phyloP scores from a whole-genome alignment of 2,329 filamentous ascomycete genomes.

The Fonsecaea erecta region DNA sequence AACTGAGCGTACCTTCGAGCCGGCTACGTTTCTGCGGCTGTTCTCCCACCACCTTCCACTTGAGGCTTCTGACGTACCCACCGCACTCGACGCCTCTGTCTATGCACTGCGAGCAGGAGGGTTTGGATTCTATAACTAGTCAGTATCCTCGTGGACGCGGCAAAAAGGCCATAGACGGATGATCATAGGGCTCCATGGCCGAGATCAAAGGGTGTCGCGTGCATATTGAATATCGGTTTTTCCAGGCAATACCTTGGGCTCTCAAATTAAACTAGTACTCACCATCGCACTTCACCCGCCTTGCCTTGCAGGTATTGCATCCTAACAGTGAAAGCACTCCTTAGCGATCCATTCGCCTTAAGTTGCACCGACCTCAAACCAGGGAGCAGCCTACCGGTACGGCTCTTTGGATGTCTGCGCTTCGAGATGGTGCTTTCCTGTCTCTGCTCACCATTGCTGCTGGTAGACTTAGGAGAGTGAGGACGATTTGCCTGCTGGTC shows the following conservation, averaged over 20 bases:
- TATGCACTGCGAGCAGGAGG: constrained; percentile 68
- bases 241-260: too few relatives aligned
- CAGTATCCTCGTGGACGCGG: neutral
- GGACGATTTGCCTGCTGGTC: neutral
- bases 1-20: neutral
- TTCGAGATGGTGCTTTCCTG: constrained; percentile 5
- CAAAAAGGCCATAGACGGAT: neutral
- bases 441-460: constrained; percentile 1
- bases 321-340: constrained; percentile 50
- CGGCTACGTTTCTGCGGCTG: neutral
- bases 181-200: neutral
- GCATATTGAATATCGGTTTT: neutral
- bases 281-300: constrained; percentile 72
- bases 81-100: constrained; percentile 68
- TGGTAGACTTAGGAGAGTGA: neutral
- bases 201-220: neutral
- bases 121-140: constrained; percentile 59
- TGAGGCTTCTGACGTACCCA: constrained; percentile 55
- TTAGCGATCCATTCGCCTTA: neutral
- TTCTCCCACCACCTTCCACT: constrained; percentile 9
- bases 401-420: constrained; percentile 16
- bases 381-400: neutral
- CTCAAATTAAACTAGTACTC: too few relatives aligned
- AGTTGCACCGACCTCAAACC: neutral
- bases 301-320: constrained; percentile 73